Base-by-base conservation (phyloP, 192 early-diverging fungal genomes). In the Jimgerdemannia lactiflua region DNA sequence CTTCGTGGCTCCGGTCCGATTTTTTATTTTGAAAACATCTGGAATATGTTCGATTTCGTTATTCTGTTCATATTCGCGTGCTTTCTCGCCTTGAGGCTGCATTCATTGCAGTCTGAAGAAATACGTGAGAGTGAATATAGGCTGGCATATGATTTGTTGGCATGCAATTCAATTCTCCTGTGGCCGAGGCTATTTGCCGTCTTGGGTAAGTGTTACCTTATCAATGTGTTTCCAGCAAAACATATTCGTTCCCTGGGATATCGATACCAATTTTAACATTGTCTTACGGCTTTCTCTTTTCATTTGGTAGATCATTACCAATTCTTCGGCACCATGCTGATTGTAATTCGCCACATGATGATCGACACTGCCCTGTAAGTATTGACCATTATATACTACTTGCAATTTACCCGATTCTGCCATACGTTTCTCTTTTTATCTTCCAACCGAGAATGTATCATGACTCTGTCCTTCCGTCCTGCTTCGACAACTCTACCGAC, bases 151-250 rank as follows among this genome's bases (percentile, higher is more conserved):
- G 81, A 78, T 72, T 78, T 78, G 66, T 77, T 79, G 75, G 79
- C 77, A 7, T 84, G 75, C 72, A 80, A 79, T 44, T 74, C 83
- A 14, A 81, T 84, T 42, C 70, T 84, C 10, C 71, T 84, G 7
- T 84, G 83, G 83, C 83, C 83, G 18, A 40, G 79, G 70, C 79
- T 84, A 17, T 79, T 84, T 69, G 79, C 83, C 9, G 79, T 79
- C 1, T 75, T 84, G 4, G 82, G 49, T 54, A 11, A 54, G 49
- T 54, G 49, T 54, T 54, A 76, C 49, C 49, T 54, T 54, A 7
- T 54, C 11, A 54, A 54, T 54, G n/a, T n/a, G n/a, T n/a, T n/a
- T n/a, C n/a, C n/a, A n/a, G n/a, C n/a, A n/a, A n/a, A n/a, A n/a
- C n/a, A n/a, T n/a, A n/a, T n/a, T n/a, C n/a, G n/a, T n/a, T n/a